Evolutionary conservation across 2,329 filamentous ascomycete species (phyloP).

Genomic region (Fusarium sp.): DNA sequence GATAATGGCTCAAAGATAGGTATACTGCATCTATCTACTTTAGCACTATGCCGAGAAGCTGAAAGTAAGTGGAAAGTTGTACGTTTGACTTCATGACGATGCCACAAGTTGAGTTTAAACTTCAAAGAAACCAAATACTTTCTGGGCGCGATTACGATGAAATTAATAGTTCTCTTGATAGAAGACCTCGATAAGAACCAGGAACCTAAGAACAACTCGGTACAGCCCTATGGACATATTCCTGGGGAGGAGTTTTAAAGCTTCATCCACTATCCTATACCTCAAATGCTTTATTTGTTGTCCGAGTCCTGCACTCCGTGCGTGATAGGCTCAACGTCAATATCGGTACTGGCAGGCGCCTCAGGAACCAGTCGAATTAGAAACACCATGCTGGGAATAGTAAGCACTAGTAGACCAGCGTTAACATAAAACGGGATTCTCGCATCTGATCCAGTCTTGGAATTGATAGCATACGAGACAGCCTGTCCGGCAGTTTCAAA

Average conservation of each 20-base stretch:
- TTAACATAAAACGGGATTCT: neutral
- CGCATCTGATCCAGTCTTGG: neutral
- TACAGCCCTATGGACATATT: neutral
- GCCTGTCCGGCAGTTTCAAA: constrained; percentile 10
- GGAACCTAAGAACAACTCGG: fast-evolving
- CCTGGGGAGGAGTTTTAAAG: neutral
- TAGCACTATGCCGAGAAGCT: neutral
- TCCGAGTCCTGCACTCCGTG: neutral
- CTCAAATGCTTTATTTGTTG: neutral
- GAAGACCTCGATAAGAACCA: neutral
- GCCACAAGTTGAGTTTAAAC: neutral
- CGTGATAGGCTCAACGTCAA: neutral
- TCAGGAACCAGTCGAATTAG: neutral
- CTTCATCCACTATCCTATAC: neutral
- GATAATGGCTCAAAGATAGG: no score
- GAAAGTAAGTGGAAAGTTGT: fast-evolving
- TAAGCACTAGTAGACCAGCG: neutral
- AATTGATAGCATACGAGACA: neutral
- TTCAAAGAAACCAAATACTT: neutral
- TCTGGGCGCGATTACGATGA: fast-evolving
- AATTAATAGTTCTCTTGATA: neutral
- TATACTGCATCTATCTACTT: neutral
- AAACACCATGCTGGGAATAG: neutral
- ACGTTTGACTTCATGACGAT: neutral
- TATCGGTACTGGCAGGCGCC: neutral